Base-by-base conservation (phyloP, 176 grass and related monocot genomes). In the Musa schizocarpa region DNA sequence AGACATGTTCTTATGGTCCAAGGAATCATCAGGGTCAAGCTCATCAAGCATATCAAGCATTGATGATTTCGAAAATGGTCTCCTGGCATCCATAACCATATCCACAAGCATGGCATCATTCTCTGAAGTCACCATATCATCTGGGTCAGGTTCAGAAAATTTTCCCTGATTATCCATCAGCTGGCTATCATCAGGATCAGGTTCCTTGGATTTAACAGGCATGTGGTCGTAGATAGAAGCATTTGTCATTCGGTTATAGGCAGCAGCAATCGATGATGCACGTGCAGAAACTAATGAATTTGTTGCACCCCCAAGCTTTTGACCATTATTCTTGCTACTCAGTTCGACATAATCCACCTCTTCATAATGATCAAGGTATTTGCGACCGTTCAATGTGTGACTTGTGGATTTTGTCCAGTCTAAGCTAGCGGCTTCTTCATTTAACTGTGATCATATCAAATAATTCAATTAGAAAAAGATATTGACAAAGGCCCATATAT, bases 321-420 rank as follows among this genome's bases (percentile, higher is more conserved):
- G 85, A 69, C 90, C 75, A 73, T 43, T 51, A 72, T 9, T 73
- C 70, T n/a, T 43, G 19, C 16, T 76, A 66, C 59, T 80, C 48
- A 27, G 55, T 84, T 85, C 75, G 22, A 85, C 72, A 79, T 68
- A 78, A 78, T 85, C 85, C 65, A 89, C 94, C 34, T 93, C 88
- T 50, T 85, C 85, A 81, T 89, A 85, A 22, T 86, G 77, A 86
- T 89, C 80, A 7, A 81, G 77, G 13, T 77, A 84, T 80, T 87
- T 94, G 50, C 14, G 76, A 68, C 95, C 84, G 80, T 57, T 87
- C 77, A 99, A 68, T 27, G 87, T 88, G 72, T 92, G 88, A 50
- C 95, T 88, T 77, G 61, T 84, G 77, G 95, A 99, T 83, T 90
- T 99, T 29, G 88, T 94, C 95, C 90, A 99, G 71, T 99, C 86